Evolutionary conservation across 1,284 basidiomycete genomes (phyloP).

Genomic region (Apiotrichum porosum): DNA sequence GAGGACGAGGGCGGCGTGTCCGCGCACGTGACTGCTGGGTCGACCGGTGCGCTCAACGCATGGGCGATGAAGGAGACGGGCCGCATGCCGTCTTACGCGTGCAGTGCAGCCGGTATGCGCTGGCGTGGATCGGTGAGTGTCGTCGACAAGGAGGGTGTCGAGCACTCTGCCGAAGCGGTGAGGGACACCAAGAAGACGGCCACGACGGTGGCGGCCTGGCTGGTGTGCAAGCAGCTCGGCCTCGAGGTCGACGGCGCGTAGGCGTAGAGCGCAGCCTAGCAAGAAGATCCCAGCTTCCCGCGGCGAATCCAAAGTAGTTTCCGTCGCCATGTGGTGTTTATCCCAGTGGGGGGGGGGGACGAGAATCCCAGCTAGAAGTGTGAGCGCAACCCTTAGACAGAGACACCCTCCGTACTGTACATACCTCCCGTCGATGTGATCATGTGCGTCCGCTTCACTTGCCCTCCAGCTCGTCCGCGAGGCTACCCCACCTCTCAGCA

Average conservation of each 20-base stretch:
- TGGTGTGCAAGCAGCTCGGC: slow-evolving; percentile 23
- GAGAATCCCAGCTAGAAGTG: too few relatives aligned
- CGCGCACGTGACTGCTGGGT: too few relatives aligned
- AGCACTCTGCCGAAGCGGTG: slow-evolving; percentile 21
- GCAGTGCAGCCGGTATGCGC: neutral
- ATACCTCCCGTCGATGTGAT: too few relatives aligned
- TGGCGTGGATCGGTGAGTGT: slow-evolving; percentile 4
- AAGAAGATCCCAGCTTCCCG: too few relatives aligned
- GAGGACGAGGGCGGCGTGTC: neutral
- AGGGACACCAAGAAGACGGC: slow-evolving; percentile 31
- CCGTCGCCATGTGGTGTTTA: too few relatives aligned
- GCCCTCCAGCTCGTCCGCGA: slow-evolving; percentile 5
- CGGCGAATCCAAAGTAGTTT: too few relatives aligned
- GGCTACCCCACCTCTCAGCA: slow-evolving; percentile 17
- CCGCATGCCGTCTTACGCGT: slow-evolving; percentile 4
- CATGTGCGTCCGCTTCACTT: too few relatives aligned
- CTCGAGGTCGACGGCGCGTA: slow-evolving; percentile 3
- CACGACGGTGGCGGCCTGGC: slow-evolving; percentile 31
- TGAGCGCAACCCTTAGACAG: too few relatives aligned
- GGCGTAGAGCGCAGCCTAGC: neutral
- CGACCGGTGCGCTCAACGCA: slow-evolving; percentile 6
- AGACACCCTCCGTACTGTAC: too few relatives aligned
- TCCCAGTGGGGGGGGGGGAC: too few relatives aligned
- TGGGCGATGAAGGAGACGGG: slow-evolving; percentile 1
- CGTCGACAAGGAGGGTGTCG: slow-evolving; percentile 1